phyloP scores from a whole-genome alignment of 106 monocot species.

The Dendrobium huoshanense region DNA sequence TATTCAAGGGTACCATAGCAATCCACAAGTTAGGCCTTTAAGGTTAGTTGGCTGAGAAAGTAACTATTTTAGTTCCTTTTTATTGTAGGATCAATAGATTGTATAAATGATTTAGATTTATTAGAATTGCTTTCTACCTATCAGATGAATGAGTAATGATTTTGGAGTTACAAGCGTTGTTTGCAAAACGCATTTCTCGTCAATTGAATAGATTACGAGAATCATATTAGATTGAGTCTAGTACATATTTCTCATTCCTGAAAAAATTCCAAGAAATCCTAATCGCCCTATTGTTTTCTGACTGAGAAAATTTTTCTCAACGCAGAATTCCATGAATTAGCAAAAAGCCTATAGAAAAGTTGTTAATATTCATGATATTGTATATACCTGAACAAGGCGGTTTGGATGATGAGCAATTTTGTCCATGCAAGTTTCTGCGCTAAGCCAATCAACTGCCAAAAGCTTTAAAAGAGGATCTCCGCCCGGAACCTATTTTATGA shows the following conservation, averaged over 20 bases:
- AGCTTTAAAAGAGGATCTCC: constrained; percentile 95
- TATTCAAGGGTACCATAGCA: too few relatives aligned
- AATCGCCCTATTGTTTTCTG: neutral
- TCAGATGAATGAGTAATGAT: neutral
- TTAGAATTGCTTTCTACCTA: neutral
- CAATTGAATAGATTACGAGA: neutral
- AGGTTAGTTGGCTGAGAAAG: neutral
- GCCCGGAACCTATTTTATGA: constrained; percentile 46
- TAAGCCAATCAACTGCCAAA: constrained; percentile 89
- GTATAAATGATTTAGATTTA: neutral
- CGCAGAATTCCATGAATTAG: neutral
- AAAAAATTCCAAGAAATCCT: too few relatives aligned
- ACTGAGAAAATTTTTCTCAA: neutral
- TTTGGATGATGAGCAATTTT: constrained; percentile 68
- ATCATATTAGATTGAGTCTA: neutral
- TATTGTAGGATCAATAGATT: neutral
- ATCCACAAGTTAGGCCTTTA: neutral
- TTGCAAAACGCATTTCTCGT: neutral
- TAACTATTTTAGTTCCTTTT: neutral
- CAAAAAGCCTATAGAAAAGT: neutral
- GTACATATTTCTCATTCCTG: neutral
- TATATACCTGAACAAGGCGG: constrained; percentile 77
- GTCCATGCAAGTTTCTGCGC: constrained; percentile 46
- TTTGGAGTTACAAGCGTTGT: neutral
- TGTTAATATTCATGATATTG: neutral